Percentiles rank a stretch among this genome's conserved stretches.
Evolutionary conservation across 2,329 filamentous ascomycete species (phyloP).

Genomic region (Colletotrichum tabaci): DNA sequence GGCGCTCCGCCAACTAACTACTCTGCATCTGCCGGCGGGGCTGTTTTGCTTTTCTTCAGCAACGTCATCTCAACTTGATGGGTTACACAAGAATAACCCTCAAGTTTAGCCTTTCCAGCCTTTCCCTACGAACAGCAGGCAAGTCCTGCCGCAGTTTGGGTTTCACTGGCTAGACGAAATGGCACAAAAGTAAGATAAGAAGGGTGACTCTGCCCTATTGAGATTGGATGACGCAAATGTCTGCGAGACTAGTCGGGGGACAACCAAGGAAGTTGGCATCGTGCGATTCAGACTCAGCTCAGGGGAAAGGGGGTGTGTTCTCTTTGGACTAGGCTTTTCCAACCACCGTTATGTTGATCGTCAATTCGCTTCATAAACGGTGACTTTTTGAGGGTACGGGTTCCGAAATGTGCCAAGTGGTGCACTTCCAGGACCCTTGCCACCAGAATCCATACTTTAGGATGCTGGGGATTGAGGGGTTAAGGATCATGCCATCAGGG

Average conservation of each 20-base stretch:
- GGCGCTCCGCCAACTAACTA: conserved; percentile 2
- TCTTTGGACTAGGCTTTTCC: neutral
- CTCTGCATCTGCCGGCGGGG: conserved; percentile 4
- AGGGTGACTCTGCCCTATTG: neutral
- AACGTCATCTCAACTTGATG: conserved; percentile 8
- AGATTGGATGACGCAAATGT: conserved; percentile 8
- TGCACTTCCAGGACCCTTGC: conserved; percentile 4
- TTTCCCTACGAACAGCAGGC: conserved; percentile 1
- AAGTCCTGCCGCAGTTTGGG: conserved; percentile 1
- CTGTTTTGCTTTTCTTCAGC: neutral
- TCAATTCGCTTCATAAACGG: conserved; percentile 17
- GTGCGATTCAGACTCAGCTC: conserved; percentile 4
- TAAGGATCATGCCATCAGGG: neutral
- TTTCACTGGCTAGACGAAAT: neutral
- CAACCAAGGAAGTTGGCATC: conserved; percentile 1
- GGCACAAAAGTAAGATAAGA: conserved; percentile 7
- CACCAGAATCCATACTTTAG: neutral
- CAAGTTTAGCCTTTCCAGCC: neutral
- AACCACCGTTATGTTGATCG: conserved; percentile 2
- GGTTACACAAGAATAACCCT: conserved; percentile 3
- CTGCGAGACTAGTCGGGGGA: neutral
- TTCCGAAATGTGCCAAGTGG: conserved; percentile 5
- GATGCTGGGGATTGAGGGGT: neutral
- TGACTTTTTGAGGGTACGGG: conserved; percentile 21
- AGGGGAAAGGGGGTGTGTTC: neutral